Conservation (phyloP, 129 eudicot genomes). For the Artemisia tridentata region DNA sequence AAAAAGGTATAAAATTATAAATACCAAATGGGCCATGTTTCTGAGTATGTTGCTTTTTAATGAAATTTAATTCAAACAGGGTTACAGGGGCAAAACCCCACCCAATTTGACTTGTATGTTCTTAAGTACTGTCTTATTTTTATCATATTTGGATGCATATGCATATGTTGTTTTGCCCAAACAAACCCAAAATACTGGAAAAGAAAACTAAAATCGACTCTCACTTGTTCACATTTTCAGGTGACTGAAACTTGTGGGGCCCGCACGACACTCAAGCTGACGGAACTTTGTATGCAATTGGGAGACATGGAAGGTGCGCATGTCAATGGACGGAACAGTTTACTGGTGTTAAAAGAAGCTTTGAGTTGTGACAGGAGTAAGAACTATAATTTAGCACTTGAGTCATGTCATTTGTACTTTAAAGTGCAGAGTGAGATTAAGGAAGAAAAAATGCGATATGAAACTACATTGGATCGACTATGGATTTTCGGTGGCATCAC, state of each 20-base stretch:
- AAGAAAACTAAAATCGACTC: neutral
- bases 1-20: too few species aligned
- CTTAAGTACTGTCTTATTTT: neutral
- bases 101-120: neutral
- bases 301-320: constrained; percentile 97
- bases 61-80: neutral
- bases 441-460: constrained; percentile 85
- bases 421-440: constrained; percentile 65
- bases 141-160: neutral
- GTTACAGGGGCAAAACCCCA: neutral
- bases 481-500: constrained; percentile 79
- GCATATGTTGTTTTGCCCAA: neutral
- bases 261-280: constrained; percentile 49
- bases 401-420: constrained; percentile 63
- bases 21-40: too few species aligned
- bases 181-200: neutral
- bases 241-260: constrained; percentile 37
- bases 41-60: neutral
- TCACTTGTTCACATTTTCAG: constrained; percentile 22
- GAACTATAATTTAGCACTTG: constrained; percentile 74
- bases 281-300: constrained; percentile 84
- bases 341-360: constrained; percentile 76
- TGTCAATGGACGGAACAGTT: constrained; percentile 79
- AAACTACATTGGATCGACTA: constrained; percentile 69
- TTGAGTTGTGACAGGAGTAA: constrained; percentile 67